phyloP scores from a whole-genome alignment of 805 yeast genomes.

The Priceomyces fermenticarens region DNA sequence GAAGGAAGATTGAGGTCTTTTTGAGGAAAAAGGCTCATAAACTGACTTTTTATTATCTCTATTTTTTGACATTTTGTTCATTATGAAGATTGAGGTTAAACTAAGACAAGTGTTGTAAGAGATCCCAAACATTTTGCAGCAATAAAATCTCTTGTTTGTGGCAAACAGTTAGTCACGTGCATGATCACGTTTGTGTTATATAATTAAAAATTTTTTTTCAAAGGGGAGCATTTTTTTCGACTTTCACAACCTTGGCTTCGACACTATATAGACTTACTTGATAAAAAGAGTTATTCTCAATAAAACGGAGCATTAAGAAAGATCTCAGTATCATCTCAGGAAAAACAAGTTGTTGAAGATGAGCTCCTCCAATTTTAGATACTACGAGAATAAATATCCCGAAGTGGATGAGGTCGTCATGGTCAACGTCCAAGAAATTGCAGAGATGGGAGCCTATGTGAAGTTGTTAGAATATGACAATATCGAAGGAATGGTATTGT shows the following conservation, averaged over 20 bases:
- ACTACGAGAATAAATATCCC: conserved; percentile 96
- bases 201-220: too few species aligned
- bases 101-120: too few species aligned
- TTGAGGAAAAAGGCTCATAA: conserved; percentile 1
- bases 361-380: conserved; percentile 91
- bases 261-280: background rate
- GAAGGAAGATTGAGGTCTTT: background rate
- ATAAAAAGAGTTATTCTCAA: background rate
- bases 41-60: background rate
- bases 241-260: background rate
- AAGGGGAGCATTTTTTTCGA: background rate
- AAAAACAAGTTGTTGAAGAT: conserved; percentile 27
- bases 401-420: conserved; percentile 98
- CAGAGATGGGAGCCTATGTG: conserved; percentile 99
- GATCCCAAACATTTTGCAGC: too few species aligned
- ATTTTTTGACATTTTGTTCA: too few species aligned
- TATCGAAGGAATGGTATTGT: conserved; percentile 97
- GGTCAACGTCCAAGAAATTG: conserved; percentile 98
- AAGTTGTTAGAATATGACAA: conserved; percentile 94
- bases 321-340: background rate
- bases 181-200: too few species aligned
- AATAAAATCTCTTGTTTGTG: too few species aligned
- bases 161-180: too few species aligned
- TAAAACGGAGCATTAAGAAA: background rate
- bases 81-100: too few species aligned